These are phyloP conservation scores for Panicum virgatum DNA, from an alignment of 202 grass and related monocot genomes.

Conservation along the genomic window DNA sequence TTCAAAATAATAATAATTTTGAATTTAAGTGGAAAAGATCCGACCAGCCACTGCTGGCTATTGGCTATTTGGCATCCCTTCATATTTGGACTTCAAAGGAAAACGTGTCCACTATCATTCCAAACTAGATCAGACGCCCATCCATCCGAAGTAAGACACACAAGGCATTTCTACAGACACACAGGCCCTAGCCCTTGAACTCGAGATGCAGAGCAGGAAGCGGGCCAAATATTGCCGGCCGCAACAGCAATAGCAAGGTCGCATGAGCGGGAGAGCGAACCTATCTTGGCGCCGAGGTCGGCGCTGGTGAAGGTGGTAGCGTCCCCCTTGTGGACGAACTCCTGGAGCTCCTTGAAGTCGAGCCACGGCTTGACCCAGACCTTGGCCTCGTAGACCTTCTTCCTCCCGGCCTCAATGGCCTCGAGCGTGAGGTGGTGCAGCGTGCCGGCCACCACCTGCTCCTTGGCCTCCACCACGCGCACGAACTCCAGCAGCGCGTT, in stretches of 20 bases:
- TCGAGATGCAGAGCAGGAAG: neutral
- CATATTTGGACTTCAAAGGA: neutral
- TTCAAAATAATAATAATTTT: neutral
- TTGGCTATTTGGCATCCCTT: neutral
- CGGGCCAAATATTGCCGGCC: too few species aligned
- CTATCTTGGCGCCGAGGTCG: conserved; percentile 69
- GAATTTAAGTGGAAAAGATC: neutral
- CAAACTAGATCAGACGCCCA: neutral
- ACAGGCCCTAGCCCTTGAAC: neutral
- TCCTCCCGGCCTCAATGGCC: conserved; percentile 68
- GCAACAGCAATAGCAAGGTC: neutral
- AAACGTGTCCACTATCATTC: neutral
- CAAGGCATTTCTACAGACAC: conserved; percentile 32
- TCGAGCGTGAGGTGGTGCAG: conserved; percentile 88
- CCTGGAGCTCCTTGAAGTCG: conserved; percentile 84
- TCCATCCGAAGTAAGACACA: neutral
- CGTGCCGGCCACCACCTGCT: conserved; percentile 86
- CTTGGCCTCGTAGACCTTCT: conserved; percentile 92
- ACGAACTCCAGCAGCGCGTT: conserved; percentile 85
- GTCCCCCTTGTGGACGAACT: conserved; percentile 69
- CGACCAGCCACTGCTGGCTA: neutral
- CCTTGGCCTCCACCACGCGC: conserved; percentile 85
- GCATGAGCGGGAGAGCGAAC: conserved; percentile 12
- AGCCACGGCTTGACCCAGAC: conserved; percentile 98
- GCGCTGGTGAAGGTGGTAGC: conserved; percentile 55